Conservation (phyloP, 345 rosid genomes). For the Salix koriyanagi region DNA sequence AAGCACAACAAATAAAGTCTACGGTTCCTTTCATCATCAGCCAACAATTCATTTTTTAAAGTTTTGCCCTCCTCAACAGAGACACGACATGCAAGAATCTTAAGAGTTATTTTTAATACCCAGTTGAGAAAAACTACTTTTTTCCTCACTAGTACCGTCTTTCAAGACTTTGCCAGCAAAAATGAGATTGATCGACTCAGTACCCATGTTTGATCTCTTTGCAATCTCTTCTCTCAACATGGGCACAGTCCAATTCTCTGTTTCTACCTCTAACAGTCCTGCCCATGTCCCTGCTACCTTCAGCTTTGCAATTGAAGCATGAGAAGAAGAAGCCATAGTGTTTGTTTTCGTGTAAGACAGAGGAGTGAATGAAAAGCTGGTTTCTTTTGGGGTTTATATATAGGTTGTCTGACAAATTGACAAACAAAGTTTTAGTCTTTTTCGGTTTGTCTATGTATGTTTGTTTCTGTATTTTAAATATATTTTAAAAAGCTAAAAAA, state of each 20-base stretch:
- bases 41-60: slow-evolving; percentile 45
- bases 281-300: slow-evolving; percentile 89
- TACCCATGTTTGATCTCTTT: slow-evolving; percentile 47
- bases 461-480: too few species aligned
- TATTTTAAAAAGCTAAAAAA: too few species aligned
- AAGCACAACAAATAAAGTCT: slow-evolving; percentile 32
- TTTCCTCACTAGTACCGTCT: slow-evolving; percentile 53
- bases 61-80: slow-evolving; percentile 64
- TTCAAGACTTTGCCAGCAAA: slow-evolving; percentile 68
- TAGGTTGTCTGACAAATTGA: neutral
- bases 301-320: slow-evolving; percentile 52
- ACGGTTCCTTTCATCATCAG: slow-evolving; percentile 71
- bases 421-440: neutral
- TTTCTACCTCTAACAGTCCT: slow-evolving; percentile 70
- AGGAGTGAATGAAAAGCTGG: neutral
- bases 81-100: slow-evolving; percentile 63
- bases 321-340: neutral
- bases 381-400: neutral
- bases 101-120: slow-evolving; percentile 66
- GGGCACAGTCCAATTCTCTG: slow-evolving; percentile 68
- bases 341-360: neutral
- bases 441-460: neutral
- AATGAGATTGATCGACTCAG: slow-evolving; percentile 66
- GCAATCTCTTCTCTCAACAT: slow-evolving; percentile 78
- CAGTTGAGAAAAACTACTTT: slow-evolving; percentile 37